Evolutionary conservation across 2,329 filamentous ascomycete species (phyloP).

Genomic region (Exophiala calicioides): DNA sequence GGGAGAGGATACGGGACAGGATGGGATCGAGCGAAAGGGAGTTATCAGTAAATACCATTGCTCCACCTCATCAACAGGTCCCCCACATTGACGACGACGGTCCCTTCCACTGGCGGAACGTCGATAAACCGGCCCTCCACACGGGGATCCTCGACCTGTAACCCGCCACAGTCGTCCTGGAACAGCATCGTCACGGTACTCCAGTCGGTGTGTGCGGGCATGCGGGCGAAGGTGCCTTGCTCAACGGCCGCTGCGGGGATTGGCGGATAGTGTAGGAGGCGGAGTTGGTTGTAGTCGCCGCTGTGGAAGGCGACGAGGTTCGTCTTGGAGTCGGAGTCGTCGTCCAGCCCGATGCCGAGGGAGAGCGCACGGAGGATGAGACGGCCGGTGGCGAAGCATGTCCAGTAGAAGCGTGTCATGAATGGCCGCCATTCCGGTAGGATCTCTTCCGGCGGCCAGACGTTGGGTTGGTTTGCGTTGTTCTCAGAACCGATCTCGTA

Average conservation of each 20-base stretch:
- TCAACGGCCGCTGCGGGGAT: conserved; percentile 48
- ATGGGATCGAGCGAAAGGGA: neutral
- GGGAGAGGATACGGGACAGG: too few species aligned
- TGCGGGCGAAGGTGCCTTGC: conserved; percentile 46
- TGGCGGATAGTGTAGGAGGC: conserved; percentile 61
- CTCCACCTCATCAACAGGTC: conserved; percentile 54
- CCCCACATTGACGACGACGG: conserved; percentile 53
- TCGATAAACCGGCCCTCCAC: conserved; percentile 44
- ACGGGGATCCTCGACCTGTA: conserved; percentile 52
- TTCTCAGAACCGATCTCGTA: conserved; percentile 55
- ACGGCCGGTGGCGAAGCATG: too few species aligned
- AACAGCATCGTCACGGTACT: conserved; percentile 56
- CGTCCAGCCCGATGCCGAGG: conserved; percentile 50
- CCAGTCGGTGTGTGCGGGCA: conserved; percentile 58
- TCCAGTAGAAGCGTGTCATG: conserved; percentile 53
- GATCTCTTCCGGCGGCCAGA: conserved; percentile 50
- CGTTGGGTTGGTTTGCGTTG: conserved; percentile 49
- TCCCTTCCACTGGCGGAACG: conserved; percentile 40
- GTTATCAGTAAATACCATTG: conserved; percentile 42
- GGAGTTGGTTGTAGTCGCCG: conserved; percentile 60
- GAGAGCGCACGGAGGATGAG: conserved; percentile 44
- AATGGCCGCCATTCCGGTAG: conserved; percentile 52
- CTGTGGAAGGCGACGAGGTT: conserved; percentile 54
- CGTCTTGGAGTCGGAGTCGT: too few species aligned
- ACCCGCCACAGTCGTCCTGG: conserved; percentile 54